Conservation (phyloP, 1,284 basidiomycete species). For the Ceratobasidium sp. region DNA sequence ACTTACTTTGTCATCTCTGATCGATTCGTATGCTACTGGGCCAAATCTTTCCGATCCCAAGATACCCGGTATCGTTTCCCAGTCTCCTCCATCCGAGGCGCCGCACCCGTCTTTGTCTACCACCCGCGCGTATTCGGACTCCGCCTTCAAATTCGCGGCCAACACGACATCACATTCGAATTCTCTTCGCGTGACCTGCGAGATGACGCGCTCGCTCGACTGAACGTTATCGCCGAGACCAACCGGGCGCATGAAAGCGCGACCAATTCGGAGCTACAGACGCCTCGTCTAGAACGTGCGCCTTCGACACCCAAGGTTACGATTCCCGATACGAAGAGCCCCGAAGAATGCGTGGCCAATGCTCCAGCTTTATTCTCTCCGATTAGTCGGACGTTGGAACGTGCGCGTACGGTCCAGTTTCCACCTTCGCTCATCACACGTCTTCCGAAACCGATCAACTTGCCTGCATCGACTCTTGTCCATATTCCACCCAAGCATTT, state of each 20-base stretch:
- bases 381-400: constrained; percentile 45
- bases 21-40: constrained; percentile 63
- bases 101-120: constrained; percentile 55
- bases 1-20: constrained; percentile 64
- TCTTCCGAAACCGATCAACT: constrained; percentile 66
- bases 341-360: constrained; percentile 19
- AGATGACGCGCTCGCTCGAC: constrained; percentile 62
- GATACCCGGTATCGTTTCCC: constrained; percentile 67
- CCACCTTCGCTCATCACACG: constrained; percentile 50
- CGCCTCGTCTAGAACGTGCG: constrained; percentile 18
- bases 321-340: background rate
- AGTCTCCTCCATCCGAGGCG: constrained; percentile 61
- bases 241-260: constrained; percentile 22
- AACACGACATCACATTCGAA: constrained; percentile 64
- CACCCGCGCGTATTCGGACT: constrained; percentile 60
- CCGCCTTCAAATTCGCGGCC: constrained; percentile 64
- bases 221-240: constrained; percentile 52
- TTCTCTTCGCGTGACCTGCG: constrained; percentile 63
- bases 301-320: background rate
- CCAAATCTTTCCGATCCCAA: constrained; percentile 60
- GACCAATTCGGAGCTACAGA: constrained; percentile 7
- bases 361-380: constrained; percentile 48
- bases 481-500: constrained; percentile 59
- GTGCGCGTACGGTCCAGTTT: constrained; percentile 27
- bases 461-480: constrained; percentile 58